Conservation (phyloP, 352 stramenopile genomes). For the Globisporangium apiculatum region DNA sequence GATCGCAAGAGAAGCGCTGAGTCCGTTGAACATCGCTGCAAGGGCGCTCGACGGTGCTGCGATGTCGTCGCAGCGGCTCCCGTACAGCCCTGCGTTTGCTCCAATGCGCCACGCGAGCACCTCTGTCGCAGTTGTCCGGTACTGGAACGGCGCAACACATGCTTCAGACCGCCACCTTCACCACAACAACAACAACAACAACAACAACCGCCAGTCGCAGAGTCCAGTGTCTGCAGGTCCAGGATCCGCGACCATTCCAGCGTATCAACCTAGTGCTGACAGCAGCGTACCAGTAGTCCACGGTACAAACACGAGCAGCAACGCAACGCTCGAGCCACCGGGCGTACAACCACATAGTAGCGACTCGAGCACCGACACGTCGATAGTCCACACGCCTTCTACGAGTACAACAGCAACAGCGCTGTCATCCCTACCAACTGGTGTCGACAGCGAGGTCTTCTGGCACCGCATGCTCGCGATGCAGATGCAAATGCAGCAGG, state of each 20-base stretch:
- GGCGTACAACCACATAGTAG: too few relatives aligned
- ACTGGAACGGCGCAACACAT: background rate
- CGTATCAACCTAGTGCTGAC: too few relatives aligned
- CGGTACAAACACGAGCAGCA: too few relatives aligned
- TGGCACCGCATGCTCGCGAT: slow-evolving; percentile 28
- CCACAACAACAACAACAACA: background rate
- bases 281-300: too few relatives aligned
- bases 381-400: background rate
- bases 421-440: too few relatives aligned
- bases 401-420: background rate
- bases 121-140: background rate
- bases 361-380: too few relatives aligned
- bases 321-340: too few relatives aligned
- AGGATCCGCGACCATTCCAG: background rate
- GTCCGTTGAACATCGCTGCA: background rate
- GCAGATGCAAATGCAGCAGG: slow-evolving; percentile 35
- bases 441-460: slow-evolving; percentile 22
- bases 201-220: background rate
- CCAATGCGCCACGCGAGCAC: background rate
- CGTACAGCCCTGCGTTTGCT: background rate
- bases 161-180: background rate
- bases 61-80: background rate
- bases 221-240: background rate
- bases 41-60: background rate
- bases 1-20: too few relatives aligned